These are phyloP conservation scores for Vaccinium myrtillus DNA, from an alignment of 148 eudicot genomes.

Conservation along the genomic window DNA sequence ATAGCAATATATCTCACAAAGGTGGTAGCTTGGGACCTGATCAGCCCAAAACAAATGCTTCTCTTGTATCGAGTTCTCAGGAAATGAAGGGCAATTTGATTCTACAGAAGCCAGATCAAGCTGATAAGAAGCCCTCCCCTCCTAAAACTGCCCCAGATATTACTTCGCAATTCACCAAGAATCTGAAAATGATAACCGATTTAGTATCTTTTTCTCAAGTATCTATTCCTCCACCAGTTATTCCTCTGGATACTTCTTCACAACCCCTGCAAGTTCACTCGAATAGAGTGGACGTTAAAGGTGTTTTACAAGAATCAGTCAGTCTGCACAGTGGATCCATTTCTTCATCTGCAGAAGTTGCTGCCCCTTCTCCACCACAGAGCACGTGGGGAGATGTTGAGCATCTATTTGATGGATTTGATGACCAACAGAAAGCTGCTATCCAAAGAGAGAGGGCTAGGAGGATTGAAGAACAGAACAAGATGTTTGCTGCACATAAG, in stretches of 20 bases:
- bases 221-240: conserved; percentile 30
- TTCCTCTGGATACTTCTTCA: conserved; percentile 39
- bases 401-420: conserved; percentile 84
- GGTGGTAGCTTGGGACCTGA: conserved; percentile 39
- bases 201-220: conserved; percentile 56
- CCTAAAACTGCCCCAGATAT: conserved; percentile 65
- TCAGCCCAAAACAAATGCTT: conserved; percentile 36
- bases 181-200: conserved; percentile 73
- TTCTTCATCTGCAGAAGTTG: conserved; percentile 49
- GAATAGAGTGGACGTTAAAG: conserved; percentile 29
- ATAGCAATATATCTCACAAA: conserved; percentile 37
- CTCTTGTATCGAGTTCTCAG: conserved; percentile 25
- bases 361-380: conserved; percentile 48
- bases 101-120: conserved; percentile 41
- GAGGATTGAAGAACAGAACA: conserved; percentile 88
- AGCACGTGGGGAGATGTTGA: conserved; percentile 82
- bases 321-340: conserved; percentile 31
- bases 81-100: conserved; percentile 35
- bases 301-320: conserved; percentile 27
- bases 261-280: conserved; percentile 31
- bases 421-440: conserved; percentile 80
- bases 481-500: conserved; percentile 82
- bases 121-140: conserved; percentile 34
- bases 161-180: conserved; percentile 62
- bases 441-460: conserved; percentile 85